Base-by-base conservation (phyloP, 805 yeast species). In the Candida cerambycidarum region DNA sequence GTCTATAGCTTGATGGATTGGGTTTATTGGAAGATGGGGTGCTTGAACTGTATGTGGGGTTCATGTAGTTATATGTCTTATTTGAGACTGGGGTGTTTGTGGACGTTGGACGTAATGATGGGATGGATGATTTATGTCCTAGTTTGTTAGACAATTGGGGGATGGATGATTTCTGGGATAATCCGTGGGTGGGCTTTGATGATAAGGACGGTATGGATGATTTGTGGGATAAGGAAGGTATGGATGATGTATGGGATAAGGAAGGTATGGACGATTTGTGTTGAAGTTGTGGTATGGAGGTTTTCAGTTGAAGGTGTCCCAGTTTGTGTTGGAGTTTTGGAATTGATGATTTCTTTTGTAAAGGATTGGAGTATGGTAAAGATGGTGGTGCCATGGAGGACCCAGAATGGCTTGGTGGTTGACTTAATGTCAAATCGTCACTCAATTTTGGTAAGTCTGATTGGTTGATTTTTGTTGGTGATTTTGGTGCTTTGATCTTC, bases 131-230 rank as follows among this genome's bases (percentile, higher is more conserved):
- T 42, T 53, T 52, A 25, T 46, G 52, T 14, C 8, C 5, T 21
- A 21, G 8, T 21, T 8, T 21, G 23, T n/a, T n/a, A n/a, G 2
- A 36, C 21, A n/a, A 42, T 29, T 32, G 47, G 33, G 17, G 34
- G 16, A 39, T 33, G 15, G 32, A 50, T 11, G 54, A 43, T 32
- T 50, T 51, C 27, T 39, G 48, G 10, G 51, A 53, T n/a, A 58
- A 40, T 8, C 24, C 31, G 57, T 46, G 11, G 30, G 52, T 52
- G 13, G 29, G 29, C 33, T 42, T 52, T n/a, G n/a, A n/a, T 12
- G 50, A 51, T 12, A 18, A 30, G 11, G 32, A n/a, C n/a, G 60
- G 53, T 11, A 52, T 46, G 3, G 58, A 52, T 2, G 55, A 35
- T 17, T 51, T 57, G 44, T 15, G 7, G 7, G 15, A 8, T 12